Evolutionary conservation across 176 grass and related monocot species (phyloP).

Genomic region (Musa acuminata): DNA sequence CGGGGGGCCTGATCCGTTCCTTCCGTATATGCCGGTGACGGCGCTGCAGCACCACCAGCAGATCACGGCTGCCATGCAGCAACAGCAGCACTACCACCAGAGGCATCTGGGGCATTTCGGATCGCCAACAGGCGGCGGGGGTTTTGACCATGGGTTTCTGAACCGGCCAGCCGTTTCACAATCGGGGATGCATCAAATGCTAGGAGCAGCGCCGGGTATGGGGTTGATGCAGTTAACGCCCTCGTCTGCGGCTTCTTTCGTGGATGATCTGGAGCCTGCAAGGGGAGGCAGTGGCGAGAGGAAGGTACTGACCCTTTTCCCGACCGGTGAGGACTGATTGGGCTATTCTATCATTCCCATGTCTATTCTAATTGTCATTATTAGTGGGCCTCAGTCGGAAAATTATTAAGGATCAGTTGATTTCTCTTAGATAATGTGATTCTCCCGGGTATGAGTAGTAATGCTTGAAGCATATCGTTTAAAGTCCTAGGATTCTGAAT

Average conservation of each 20-base stretch:
- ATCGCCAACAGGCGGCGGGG: conserved; percentile 9
- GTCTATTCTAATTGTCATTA: neutral
- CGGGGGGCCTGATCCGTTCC: conserved; percentile 1
- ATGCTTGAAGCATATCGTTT: too few relatives aligned
- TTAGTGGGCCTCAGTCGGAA: too few relatives aligned
- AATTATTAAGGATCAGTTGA: too few relatives aligned
- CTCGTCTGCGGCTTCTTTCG: neutral
- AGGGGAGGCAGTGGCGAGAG: conserved; percentile 9
- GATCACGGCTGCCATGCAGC: conserved; percentile 21
- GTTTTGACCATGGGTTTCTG: conserved; percentile 17
- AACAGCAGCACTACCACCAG: conserved; percentile 21
- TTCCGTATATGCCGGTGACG: conserved; percentile 14
- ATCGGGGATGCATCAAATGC: conserved; percentile 15
- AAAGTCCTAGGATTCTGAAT: too few relatives aligned
- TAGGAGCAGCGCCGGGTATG: conserved; percentile 1
- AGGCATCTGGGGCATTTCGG: conserved; percentile 22
- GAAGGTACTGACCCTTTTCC: conserved; percentile 23
- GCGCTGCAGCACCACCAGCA: conserved; percentile 21
- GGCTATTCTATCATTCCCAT: neutral
- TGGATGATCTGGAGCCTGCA: conserved; percentile 12
- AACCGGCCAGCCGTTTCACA: neutral
- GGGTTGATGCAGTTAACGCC: conserved; percentile 2
- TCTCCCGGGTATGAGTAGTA: too few relatives aligned
- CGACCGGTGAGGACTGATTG: conserved; percentile 23
- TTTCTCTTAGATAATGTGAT: too few relatives aligned